phyloP scores from a whole-genome alignment of 1,284 basidiomycete species.

The Phaffia rhodozyma region DNA sequence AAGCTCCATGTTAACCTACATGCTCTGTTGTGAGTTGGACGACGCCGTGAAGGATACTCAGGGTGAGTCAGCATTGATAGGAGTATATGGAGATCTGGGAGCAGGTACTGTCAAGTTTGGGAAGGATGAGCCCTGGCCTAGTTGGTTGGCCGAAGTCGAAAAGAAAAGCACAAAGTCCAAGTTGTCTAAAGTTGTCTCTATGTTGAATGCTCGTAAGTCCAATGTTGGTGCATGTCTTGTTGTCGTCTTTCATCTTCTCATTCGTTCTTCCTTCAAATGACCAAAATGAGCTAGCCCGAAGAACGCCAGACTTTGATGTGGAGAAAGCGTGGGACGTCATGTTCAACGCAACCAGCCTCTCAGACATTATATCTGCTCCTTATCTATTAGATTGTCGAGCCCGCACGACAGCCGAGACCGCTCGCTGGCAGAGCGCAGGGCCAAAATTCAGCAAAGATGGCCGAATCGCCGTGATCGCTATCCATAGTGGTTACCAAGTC shows the following conservation, averaged over 20 bases:
- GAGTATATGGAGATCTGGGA: background rate
- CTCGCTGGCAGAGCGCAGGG: background rate
- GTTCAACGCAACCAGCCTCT: too few species aligned
- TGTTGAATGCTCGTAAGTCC: background rate
- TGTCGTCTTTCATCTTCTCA: too few species aligned
- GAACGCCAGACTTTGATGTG: too few species aligned
- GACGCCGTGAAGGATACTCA: background rate
- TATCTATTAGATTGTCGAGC: too few species aligned
- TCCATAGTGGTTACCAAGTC: background rate
- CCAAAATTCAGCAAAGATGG: conserved; percentile 2
- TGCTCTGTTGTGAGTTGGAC: background rate
- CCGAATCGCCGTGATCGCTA: background rate
- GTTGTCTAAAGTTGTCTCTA: background rate
- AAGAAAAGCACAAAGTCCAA: background rate
- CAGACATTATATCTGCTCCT: too few species aligned
- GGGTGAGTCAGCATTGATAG: background rate
- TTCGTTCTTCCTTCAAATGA: too few species aligned
- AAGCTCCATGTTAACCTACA: background rate
- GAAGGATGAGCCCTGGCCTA: background rate
- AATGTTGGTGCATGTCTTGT: too few species aligned
- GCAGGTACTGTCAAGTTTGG: background rate
- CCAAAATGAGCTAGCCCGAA: too few species aligned
- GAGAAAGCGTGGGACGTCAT: too few species aligned
- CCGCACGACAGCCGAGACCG: too few species aligned
- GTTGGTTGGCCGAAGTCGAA: background rate